Base-by-base conservation (phyloP, 441 rosid genomes). In the Francoa sonchifolia region DNA sequence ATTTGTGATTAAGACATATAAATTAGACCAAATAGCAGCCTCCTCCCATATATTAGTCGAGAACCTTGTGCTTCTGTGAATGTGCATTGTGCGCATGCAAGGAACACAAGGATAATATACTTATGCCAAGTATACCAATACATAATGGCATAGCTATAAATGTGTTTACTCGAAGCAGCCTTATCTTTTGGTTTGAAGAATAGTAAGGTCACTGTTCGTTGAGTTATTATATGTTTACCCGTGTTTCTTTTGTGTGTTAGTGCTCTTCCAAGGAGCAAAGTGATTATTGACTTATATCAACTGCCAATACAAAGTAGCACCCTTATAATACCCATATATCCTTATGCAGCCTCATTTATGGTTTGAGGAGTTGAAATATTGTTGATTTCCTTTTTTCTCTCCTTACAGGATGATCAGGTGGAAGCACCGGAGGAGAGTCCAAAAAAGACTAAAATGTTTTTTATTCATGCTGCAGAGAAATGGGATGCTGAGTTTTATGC, bases 401-500 rank as follows among this genome's bases (percentile, higher is more conserved):
- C 48, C 44, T 15, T 33, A 57, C 73, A 81, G 90, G 79, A 84
- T 53, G 68, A 37, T 48, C 78, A 62, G 38, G 77, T 77, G 57
- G 97, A 84, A 68, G 77, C 84, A 32, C 68, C 68, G 38, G 74
- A 80, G 39, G 77, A 76, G 60, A 25, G 21, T 41, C 57, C 87
- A 40, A 71, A 71, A 37, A 88, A 84, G 74, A 65, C 76, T 0
- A 88, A 79, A 34, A 35, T 54, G 5, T 81, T 76, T 54, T 69
- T 88, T 38, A 60, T 65, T 37, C 60, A 63, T 14, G 94, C 85
- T 8, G 63, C 72, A 23, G 74, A 81, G 47, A 78, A 51, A 57
- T 84, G 94, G 94, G 87, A 89, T 39, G 84, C 95, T 31, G 89
- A 84, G 51, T 89, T 77, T 66, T 89, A 77, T 58, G 72, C 77